Evolutionary conservation across 164 flowering plant genomes (phyloP).

Genomic region (Annona squamosa): DNA sequence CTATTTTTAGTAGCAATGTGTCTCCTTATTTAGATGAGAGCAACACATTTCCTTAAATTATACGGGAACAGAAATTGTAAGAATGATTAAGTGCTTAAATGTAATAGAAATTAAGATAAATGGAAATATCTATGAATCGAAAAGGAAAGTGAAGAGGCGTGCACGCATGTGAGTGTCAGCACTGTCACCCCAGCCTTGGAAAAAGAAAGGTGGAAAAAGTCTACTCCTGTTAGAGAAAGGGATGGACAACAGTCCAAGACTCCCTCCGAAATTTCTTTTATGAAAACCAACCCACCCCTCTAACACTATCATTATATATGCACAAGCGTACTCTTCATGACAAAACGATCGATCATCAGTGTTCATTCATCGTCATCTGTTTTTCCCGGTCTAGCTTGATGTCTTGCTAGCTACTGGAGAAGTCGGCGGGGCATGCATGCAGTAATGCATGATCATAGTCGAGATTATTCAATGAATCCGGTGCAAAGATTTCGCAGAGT

Average conservation of each 20-base stretch:
- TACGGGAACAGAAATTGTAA: too few species aligned
- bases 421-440: neutral
- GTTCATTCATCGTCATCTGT: neutral
- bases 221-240: constrained; percentile 1
- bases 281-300: neutral
- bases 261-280: neutral
- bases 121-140: too few species aligned
- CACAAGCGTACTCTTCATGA: neutral
- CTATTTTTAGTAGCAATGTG: too few species aligned
- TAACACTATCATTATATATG: neutral
- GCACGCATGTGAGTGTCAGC: neutral
- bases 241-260: constrained; percentile 9
- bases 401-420: constrained; percentile 3
- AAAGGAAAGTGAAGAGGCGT: neutral
- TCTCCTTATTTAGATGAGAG: too few species aligned
- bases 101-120: too few species aligned
- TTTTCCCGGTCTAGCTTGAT: neutral
- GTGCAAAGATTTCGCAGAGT: constrained; percentile 21
- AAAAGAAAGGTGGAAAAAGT: neutral
- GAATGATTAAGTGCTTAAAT: too few species aligned
- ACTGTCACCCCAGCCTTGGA: neutral
- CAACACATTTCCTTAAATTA: too few species aligned
- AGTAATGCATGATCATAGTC: too few species aligned
- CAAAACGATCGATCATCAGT: neutral
- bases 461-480: constrained; percentile 6